Conservation (phyloP, 169 alveolate genomes). For the Theileria sp. region DNA sequence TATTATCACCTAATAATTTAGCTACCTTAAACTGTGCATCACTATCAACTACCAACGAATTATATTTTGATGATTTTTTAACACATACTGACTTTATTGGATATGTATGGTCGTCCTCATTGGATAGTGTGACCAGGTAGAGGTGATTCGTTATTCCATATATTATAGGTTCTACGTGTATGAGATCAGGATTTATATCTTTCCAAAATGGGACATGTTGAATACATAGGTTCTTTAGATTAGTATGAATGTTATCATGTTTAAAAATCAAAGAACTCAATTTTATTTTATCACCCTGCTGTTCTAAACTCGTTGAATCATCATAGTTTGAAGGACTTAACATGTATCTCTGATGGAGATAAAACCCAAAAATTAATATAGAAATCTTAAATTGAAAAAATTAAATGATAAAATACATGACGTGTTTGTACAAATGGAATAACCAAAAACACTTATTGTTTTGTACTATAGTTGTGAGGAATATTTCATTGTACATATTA, state of each 20-base stretch:
- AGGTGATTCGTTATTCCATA: constrained; percentile 16
- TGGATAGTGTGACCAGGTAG: background rate
- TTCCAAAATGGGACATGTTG: constrained; percentile 30
- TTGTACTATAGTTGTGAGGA: too few species aligned
- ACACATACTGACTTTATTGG: constrained; percentile 47
- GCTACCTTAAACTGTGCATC: constrained; percentile 67
- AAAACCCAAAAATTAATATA: background rate
- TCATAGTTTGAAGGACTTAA: background rate
- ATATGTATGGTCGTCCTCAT: background rate
- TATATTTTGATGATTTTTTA: constrained; percentile 70
- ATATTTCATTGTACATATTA: too few species aligned
- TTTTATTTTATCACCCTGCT: background rate
- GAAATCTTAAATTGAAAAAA: too few species aligned
- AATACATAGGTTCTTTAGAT: constrained; percentile 21
- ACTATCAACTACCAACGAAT: constrained; percentile 64
- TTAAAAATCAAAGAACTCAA: background rate
- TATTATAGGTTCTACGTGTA: background rate
- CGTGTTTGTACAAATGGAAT: too few species aligned
- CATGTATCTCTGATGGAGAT: background rate
- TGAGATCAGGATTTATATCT: background rate
- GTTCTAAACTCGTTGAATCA: background rate
- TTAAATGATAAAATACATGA: too few species aligned
- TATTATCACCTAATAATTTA: constrained; percentile 69
- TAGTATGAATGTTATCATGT: background rate
- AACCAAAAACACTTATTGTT: too few species aligned